phyloP scores from a whole-genome alignment of 148 eudicot species.

The Chenopodium album region DNA sequence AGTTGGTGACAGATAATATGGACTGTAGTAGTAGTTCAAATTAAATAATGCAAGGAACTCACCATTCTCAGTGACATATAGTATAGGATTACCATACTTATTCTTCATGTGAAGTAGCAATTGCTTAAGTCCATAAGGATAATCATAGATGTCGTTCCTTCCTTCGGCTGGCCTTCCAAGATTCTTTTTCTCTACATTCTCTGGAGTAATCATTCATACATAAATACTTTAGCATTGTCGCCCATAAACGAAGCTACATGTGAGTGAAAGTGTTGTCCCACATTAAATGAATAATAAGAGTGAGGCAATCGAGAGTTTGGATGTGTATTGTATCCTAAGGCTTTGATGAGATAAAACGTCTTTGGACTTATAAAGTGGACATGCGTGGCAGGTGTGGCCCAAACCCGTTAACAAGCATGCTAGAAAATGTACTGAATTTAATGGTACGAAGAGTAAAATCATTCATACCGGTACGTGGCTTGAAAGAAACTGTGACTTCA shows the following conservation, averaged over 20 bases:
- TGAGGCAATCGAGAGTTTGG: no score
- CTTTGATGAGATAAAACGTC: no score
- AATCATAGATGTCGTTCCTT: neutral
- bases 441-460: neutral
- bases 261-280: no score
- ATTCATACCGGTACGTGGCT: neutral
- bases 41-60: neutral
- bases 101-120: neutral
- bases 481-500: neutral
- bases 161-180: neutral
- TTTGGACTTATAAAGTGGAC: no score
- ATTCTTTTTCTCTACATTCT: neutral
- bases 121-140: conserved; percentile 8
- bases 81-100: neutral
- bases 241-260: no score
- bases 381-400: no score
- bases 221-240: neutral
- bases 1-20: no score
- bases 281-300: no score
- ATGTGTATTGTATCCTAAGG: no score
- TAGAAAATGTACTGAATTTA: no score
- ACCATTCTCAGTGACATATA: conserved; percentile 5
- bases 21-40: neutral
- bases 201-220: neutral
- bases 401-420: no score